Evolutionary conservation across 208 protist species (phyloP).

Genomic region (Porcisia deanei): DNA sequence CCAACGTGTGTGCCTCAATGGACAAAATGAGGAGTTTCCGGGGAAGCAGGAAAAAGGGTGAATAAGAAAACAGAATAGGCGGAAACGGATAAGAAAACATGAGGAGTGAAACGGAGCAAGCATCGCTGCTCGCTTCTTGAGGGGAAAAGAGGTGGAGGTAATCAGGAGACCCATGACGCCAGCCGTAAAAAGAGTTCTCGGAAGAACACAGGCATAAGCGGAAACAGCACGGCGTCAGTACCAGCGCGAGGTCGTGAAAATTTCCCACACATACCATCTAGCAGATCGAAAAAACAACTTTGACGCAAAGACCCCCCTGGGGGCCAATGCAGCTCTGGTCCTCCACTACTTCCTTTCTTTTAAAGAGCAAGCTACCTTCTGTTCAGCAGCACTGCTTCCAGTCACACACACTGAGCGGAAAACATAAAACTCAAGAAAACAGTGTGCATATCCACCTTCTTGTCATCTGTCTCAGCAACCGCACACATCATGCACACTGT

Average conservation of each 20-base stretch:
- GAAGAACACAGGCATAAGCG: neutral
- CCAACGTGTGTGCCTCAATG: neutral
- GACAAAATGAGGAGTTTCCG: neutral
- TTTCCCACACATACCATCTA: neutral
- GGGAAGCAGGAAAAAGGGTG: neutral
- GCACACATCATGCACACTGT: neutral
- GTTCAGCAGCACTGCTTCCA: neutral
- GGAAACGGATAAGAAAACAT: neutral
- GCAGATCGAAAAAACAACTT: conserved; percentile 1
- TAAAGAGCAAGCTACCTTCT: neutral
- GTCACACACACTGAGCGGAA: neutral
- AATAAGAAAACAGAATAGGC: neutral
- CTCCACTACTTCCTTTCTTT: neutral
- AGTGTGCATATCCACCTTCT: neutral
- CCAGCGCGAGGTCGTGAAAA: neutral
- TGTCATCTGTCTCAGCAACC: neutral
- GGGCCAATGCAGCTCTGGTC: neutral
- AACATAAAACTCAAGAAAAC: neutral
- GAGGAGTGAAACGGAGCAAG: too few species aligned
- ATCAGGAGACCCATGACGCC: neutral
- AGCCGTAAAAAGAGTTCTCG: neutral
- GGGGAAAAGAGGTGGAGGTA: neutral
- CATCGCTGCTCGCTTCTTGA: neutral
- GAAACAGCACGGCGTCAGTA: neutral
- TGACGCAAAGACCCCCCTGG: neutral